These are phyloP conservation scores for Primulina huaijiensis DNA, from an alignment of 257 asterid species.

Conservation along the genomic window DNA sequence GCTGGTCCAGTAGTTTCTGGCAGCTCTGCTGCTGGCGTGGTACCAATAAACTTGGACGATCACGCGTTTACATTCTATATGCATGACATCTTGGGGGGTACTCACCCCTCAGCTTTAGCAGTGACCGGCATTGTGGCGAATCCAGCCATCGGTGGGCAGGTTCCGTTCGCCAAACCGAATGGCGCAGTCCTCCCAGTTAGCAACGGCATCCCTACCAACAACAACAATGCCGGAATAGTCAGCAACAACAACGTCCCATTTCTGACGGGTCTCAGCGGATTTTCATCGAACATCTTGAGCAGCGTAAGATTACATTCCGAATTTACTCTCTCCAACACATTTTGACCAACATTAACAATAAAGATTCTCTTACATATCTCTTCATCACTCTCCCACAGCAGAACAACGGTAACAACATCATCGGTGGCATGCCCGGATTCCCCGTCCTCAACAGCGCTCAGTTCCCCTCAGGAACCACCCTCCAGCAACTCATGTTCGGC, in stretches of 20 bases:
- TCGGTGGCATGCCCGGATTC: slow-evolving; percentile 64
- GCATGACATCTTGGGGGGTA: slow-evolving; percentile 90
- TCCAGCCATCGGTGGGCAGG: slow-evolving; percentile 72
- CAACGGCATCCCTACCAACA: slow-evolving; percentile 62
- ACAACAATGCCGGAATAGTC: slow-evolving; percentile 57
- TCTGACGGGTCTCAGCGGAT: slow-evolving; percentile 81
- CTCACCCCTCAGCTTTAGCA: slow-evolving; percentile 76
- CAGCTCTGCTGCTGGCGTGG: slow-evolving; percentile 12
- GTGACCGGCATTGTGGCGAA: slow-evolving; percentile 79
- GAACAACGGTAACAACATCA: slow-evolving; percentile 37
- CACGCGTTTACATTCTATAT: slow-evolving; percentile 67
- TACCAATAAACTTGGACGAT: slow-evolving; percentile 28
- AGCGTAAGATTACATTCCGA: neutral
- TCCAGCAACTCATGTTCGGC: slow-evolving; percentile 88
- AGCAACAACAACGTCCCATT: slow-evolving; percentile 89
- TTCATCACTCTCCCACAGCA: slow-evolving; percentile 11
- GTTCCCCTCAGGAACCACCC: slow-evolving; percentile 56
- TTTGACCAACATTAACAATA: too few species aligned
- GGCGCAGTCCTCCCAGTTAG: slow-evolving; percentile 71
- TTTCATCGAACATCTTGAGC: slow-evolving; percentile 35
- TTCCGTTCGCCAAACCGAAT: slow-evolving; percentile 82
- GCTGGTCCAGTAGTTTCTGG: slow-evolving; percentile 13
- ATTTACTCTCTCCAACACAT: too few species aligned
- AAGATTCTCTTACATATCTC: too few species aligned
- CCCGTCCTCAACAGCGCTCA: slow-evolving; percentile 65